These are phyloP conservation scores for Penicillium samsonianum DNA, from an alignment of 495 filamentous ascomycete genomes.

Conservation along the genomic window DNA sequence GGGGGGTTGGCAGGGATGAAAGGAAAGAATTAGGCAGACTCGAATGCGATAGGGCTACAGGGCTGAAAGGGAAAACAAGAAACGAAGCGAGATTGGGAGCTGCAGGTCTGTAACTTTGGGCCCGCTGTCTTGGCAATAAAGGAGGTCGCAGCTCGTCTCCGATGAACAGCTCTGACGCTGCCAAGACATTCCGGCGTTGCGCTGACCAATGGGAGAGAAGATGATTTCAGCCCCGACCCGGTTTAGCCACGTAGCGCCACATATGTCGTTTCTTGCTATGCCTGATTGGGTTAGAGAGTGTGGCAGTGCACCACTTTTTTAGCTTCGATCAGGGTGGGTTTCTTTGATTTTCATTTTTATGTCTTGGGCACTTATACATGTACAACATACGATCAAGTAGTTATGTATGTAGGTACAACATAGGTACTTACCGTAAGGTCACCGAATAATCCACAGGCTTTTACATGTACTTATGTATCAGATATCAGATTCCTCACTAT, in stretches of 20 bases:
- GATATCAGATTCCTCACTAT: background rate
- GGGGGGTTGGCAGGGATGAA: conserved; percentile 7
- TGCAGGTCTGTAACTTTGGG: conserved; percentile 19
- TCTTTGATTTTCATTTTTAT: background rate
- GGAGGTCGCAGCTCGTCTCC: background rate
- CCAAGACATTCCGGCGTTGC: conserved; percentile 17
- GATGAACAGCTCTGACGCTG: conserved; percentile 23
- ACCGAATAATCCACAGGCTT: background rate
- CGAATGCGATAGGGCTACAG: conserved; percentile 27
- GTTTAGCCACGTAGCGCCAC: conserved; percentile 29
- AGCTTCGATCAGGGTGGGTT: conserved; percentile 8
- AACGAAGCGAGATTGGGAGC: conserved; percentile 20
- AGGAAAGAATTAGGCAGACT: conserved; percentile 13
- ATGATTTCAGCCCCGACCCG: background rate
- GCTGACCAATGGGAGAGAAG: conserved; percentile 9
- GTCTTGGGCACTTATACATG: background rate
- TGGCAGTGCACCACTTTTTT: conserved; percentile 24
- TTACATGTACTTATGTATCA: background rate
- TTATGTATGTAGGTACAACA: background rate
- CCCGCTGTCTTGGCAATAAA: conserved; percentile 14
- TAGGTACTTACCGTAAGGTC: too few species aligned
- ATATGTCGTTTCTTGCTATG: conserved; percentile 1
- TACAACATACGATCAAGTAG: background rate
- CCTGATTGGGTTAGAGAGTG: conserved; percentile 16
- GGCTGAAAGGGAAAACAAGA: conserved; percentile 21